These are phyloP conservation scores for Inonotus hispidus DNA, from an alignment of 1,284 basidiomycete species.

Conservation along the genomic window DNA sequence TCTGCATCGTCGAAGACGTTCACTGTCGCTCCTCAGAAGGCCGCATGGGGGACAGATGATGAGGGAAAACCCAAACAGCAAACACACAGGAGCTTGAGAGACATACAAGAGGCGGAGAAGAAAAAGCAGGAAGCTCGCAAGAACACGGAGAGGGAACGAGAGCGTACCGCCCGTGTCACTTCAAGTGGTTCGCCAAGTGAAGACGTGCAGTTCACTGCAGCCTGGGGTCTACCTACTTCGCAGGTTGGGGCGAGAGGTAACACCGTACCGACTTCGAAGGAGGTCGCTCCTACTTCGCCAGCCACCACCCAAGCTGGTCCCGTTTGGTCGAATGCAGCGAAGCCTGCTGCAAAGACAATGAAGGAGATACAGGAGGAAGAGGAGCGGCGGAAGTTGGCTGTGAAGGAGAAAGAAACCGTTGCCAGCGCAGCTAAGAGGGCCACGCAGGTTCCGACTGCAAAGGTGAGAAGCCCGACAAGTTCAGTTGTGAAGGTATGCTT, in stretches of 20 bases:
- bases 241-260: conserved; percentile 53
- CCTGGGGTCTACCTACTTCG: conserved; percentile 76
- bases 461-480: conserved; percentile 39
- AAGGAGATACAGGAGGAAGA: conserved; percentile 99
- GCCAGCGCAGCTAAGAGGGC: conserved; percentile 57
- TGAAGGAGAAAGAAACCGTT: conserved; percentile 54
- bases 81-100: conserved; percentile 70
- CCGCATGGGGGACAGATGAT: conserved; percentile 61
- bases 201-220: conserved; percentile 55
- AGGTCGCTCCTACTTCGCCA: conserved; percentile 30
- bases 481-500: neutral
- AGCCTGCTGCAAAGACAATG: conserved; percentile 75
- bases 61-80: conserved; percentile 47
- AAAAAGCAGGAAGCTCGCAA: conserved; percentile 73
- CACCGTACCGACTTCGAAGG: conserved; percentile 31
- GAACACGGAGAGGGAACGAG: conserved; percentile 57
- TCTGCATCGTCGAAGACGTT: conserved; percentile 21
- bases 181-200: conserved; percentile 41
- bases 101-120: conserved; percentile 93
- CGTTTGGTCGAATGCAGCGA: conserved; percentile 64
- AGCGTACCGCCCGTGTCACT: conserved; percentile 40
- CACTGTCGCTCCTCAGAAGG: conserved; percentile 29
- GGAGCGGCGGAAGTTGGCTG: conserved; percentile 66
- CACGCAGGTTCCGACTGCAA: conserved; percentile 76
- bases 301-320: conserved; percentile 29